phyloP scores from a whole-genome alignment of 371 early-diverging fungal genomes.

The Mucor velutinosus region DNA sequence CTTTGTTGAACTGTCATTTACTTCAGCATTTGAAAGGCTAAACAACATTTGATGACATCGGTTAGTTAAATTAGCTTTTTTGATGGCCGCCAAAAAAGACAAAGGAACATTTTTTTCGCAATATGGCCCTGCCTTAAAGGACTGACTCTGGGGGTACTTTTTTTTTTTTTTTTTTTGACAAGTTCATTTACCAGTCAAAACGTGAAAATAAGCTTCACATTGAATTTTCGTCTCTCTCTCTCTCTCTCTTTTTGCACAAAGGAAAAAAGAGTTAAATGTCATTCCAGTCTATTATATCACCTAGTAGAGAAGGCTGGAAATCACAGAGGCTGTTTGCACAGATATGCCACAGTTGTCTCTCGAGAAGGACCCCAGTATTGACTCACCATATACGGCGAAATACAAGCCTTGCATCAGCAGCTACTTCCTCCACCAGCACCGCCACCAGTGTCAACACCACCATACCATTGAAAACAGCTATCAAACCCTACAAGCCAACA shows the following conservation, averaged over 20 bases:
- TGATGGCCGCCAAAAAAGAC: neutral
- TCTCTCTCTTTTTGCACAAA: neutral
- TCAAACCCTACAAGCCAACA: neutral
- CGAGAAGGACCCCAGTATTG: constrained; percentile 16
- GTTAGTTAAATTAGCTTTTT: neutral
- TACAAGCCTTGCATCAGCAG: neutral
- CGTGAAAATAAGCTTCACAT: neutral
- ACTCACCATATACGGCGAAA: neutral
- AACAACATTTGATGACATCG: neutral
- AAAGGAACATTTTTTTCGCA: neutral
- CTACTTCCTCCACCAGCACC: neutral
- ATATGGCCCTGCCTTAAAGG: constrained; percentile 3
- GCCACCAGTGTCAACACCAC: neutral
- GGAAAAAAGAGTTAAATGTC: constrained; percentile 19
- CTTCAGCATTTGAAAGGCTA: too few species aligned
- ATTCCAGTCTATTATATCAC: constrained; percentile 28
- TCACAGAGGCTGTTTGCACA: constrained; percentile 32
- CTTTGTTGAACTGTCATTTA: too few species aligned
- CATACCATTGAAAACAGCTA: neutral
- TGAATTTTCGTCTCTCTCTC: constrained; percentile 5
- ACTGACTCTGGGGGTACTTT: neutral
- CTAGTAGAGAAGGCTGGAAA: constrained; percentile 38
- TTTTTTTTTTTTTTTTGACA: constrained; percentile 2
- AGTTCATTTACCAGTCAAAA: neutral
- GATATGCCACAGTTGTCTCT: constrained; percentile 39